Evolutionary conservation across 192 early-diverging fungal species (phyloP).

Genomic region (Geosiphon pyriformis): DNA sequence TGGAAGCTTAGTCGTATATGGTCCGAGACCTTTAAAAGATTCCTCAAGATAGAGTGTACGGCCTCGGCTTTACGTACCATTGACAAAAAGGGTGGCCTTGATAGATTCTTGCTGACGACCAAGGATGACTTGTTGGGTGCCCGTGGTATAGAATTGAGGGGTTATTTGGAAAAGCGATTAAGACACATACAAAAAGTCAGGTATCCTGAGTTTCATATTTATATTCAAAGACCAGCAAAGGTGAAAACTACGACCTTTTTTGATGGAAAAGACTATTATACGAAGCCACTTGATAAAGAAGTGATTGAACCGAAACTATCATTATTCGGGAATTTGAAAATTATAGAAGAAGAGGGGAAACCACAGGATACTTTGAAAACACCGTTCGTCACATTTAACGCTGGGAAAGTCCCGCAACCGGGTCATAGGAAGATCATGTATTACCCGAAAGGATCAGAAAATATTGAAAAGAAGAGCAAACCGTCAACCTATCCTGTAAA

Average conservation of each 20-base stretch:
- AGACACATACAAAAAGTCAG: not conserved
- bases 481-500: no score
- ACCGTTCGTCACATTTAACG: no score
- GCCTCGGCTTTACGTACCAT: conserved; percentile 67
- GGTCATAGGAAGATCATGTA: no score
- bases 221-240: not conserved
- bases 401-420: no score
- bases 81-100: conserved; percentile 79
- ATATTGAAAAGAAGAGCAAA: no score
- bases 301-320: not conserved
- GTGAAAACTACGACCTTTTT: not conserved
- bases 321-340: not conserved
- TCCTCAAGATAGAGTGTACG: conserved; percentile 57
- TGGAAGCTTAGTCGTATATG: conserved; percentile 61
- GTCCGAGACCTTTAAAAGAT: conserved; percentile 55
- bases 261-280: not conserved
- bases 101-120: conserved; percentile 66
- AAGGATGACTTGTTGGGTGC: conserved; percentile 58
- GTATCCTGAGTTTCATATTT: not conserved
- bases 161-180: conserved; percentile 25
- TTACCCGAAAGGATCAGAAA: no score
- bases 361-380: not conserved
- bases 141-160: conserved; percentile 29
- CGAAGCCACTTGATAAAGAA: not conserved
- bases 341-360: not conserved